These are phyloP conservation scores for Wickerhamiella siamensis DNA, from an alignment of 805 yeast genomes.

Conservation along the genomic window DNA sequence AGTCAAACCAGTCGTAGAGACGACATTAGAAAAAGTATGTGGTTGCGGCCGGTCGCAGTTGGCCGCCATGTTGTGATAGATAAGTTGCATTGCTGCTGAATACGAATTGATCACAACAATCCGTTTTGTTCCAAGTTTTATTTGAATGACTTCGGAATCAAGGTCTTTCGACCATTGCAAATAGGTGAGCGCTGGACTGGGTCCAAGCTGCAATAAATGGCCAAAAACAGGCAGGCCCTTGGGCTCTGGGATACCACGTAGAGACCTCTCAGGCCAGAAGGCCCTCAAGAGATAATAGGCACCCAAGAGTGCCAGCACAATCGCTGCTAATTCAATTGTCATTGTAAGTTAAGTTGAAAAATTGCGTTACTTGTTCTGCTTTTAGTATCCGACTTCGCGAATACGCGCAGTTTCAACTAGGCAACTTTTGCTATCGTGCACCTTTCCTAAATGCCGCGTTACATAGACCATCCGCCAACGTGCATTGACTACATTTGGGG, in stretches of 20 bases:
- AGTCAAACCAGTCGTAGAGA: slow-evolving; percentile 25
- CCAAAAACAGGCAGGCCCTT: slow-evolving; percentile 42
- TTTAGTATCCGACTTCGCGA: no score
- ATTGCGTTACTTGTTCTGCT: no score
- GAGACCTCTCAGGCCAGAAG: no score
- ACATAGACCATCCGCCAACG: slow-evolving; percentile 43
- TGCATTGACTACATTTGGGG: slow-evolving; percentile 53
- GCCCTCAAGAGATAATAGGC: no score
- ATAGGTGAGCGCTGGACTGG: slow-evolving; percentile 39
- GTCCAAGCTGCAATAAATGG: slow-evolving; percentile 30
- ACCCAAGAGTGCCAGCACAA: no score
- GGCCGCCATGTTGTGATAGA: slow-evolving; percentile 33
- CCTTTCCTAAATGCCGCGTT: neutral
- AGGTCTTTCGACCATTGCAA: slow-evolving; percentile 31
- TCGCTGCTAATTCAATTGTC: no score
- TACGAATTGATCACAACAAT: slow-evolving; percentile 45
- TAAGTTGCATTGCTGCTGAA: slow-evolving; percentile 34
- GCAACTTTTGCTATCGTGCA: neutral
- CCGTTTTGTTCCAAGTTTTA: slow-evolving; percentile 37
- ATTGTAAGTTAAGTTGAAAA: no score
- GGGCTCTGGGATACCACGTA: neutral
- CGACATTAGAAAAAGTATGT: slow-evolving; percentile 45
- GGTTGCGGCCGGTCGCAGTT: slow-evolving; percentile 46
- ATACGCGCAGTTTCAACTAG: no score
- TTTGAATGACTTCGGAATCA: slow-evolving; percentile 36